A percentile compares a stretch with the other conserved stretches of the same genome.
phyloP scores from a whole-genome alignment of 2,329 filamentous ascomycete species.

The Exophiala calicioides region DNA sequence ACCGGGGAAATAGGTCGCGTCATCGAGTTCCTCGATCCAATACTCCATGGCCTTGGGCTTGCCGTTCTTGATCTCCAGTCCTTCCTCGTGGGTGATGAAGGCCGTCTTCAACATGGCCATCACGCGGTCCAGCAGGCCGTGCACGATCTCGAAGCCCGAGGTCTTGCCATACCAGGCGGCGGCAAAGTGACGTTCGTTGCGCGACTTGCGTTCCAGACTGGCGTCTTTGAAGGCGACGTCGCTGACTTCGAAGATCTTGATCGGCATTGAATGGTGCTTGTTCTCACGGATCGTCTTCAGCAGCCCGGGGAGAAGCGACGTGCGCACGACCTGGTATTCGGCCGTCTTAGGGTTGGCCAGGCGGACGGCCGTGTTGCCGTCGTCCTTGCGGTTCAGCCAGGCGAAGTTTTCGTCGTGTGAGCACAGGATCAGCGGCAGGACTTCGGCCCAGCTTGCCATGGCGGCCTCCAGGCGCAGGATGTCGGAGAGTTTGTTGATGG shows the following conservation, averaged over 20 bases:
- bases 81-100: slow-evolving; percentile 77
- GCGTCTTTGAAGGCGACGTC: slow-evolving; percentile 92
- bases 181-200: slow-evolving; percentile 95
- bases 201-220: slow-evolving; percentile 75
- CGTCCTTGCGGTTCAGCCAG: slow-evolving; percentile 88
- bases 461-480: slow-evolving; percentile 86
- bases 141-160: slow-evolving; percentile 91
- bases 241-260: slow-evolving; percentile 88
- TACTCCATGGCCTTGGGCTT: slow-evolving; percentile 68
- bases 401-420: slow-evolving; percentile 98
- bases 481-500: slow-evolving; percentile 92
- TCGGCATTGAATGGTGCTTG: slow-evolving; percentile 81
- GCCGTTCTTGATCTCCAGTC: slow-evolving; percentile 55
- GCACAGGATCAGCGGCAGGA: slow-evolving; percentile 93
- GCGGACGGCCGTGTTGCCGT: slow-evolving; percentile 77
- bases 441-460: slow-evolving; percentile 94
- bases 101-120: slow-evolving; percentile 86
- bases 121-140: slow-evolving; percentile 87
- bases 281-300: slow-evolving; percentile 94
- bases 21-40: slow-evolving; percentile 91
- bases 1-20: slow-evolving; percentile 87
- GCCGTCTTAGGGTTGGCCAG: slow-evolving; percentile 90
- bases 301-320: slow-evolving; percentile 79
- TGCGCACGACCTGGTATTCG: slow-evolving; percentile 92
- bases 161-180: slow-evolving; percentile 94